A percentile compares a stretch with the other conserved stretches of the same genome.
These are phyloP conservation scores for Paramyrothecium sp. DNA, from an alignment of 2,329 filamentous ascomycete species.

Conservation along the genomic window DNA sequence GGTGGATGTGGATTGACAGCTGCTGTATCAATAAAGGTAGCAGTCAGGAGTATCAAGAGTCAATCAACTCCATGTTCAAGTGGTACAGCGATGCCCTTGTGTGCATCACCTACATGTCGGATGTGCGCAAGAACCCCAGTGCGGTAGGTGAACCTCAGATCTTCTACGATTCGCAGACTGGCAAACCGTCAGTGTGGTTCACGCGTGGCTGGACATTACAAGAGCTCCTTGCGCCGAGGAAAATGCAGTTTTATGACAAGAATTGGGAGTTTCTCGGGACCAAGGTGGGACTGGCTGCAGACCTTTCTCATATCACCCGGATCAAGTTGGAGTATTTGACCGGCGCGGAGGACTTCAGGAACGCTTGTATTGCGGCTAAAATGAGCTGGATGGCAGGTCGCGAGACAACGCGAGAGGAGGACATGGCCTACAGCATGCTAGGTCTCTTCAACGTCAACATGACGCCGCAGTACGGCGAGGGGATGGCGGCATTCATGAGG, in stretches of 20 bases:
- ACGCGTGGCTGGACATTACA: slow-evolving; percentile 4
- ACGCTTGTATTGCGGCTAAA: slow-evolving; percentile 13
- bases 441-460: slow-evolving; percentile 29
- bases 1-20: slow-evolving; percentile 33
- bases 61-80: slow-evolving; percentile 21
- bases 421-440: slow-evolving; percentile 28
- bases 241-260: slow-evolving; percentile 19
- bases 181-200: slow-evolving; percentile 7
- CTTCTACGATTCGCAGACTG: neutral
- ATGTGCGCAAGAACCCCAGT: slow-evolving; percentile 11
- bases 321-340: slow-evolving; percentile 13
- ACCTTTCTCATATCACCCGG: slow-evolving; percentile 23
- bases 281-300: slow-evolving; percentile 8
- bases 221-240: slow-evolving; percentile 18
- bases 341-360: neutral
- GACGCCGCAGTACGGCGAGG: slow-evolving; percentile 30
- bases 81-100: slow-evolving; percentile 30
- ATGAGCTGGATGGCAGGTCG: slow-evolving; percentile 30
- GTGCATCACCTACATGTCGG: slow-evolving; percentile 30
- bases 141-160: neutral
- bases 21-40: slow-evolving; percentile 32
- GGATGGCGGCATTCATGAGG: slow-evolving; percentile 21
- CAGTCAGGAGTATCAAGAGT: slow-evolving; percentile 27
- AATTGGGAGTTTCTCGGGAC: slow-evolving; percentile 20
- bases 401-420: slow-evolving; percentile 20